A percentile compares a stretch with the other conserved stretches of the same genome.
Evolutionary conservation across 2,329 filamentous ascomycete species (phyloP).

Genomic region (Aspergillus neoniger): DNA sequence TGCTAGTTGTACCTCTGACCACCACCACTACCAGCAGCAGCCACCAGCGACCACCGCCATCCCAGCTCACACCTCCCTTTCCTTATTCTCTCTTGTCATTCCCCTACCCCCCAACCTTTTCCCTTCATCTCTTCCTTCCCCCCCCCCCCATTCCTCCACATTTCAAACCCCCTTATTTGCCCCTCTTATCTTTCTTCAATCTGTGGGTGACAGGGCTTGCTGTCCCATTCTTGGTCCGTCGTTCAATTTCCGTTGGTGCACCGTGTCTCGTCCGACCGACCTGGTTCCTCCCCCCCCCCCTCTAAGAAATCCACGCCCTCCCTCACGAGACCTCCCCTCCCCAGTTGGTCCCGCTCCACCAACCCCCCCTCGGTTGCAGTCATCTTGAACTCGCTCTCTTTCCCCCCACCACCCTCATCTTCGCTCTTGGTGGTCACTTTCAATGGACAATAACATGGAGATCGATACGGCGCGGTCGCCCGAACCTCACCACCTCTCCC

Average conservation of each 20-base stretch:
- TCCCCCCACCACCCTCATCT: neutral
- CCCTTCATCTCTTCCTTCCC: constrained; percentile 3
- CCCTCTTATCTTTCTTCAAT: constrained; percentile 5
- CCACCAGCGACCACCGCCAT: neutral
- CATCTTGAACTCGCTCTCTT: constrained; percentile 13
- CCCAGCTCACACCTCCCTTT: neutral
- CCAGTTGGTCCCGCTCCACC: constrained; percentile 16
- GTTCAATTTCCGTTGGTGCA: constrained; percentile 6
- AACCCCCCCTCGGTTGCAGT: constrained; percentile 26
- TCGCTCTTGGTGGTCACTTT: constrained; percentile 16
- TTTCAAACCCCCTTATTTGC: neutral
- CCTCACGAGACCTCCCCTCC: constrained; percentile 40
- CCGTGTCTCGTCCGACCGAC: constrained; percentile 11
- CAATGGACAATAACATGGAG: constrained; percentile 98
- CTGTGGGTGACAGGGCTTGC: constrained; percentile 6
- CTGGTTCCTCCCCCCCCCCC: constrained; percentile 2
- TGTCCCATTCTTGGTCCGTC: neutral
- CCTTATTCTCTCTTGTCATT: neutral
- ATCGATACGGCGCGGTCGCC: constrained; percentile 85
- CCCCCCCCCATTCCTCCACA: constrained; percentile 5
- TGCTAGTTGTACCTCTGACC: neutral
- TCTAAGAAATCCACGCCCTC: constrained; percentile 17
- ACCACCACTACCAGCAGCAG: too few relatives aligned
- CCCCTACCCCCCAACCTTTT: constrained; percentile 7
- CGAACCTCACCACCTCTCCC: constrained; percentile 72